Conservation (phyloP, 768 basidiomycete species). For the Hericium rajendrae region DNA sequence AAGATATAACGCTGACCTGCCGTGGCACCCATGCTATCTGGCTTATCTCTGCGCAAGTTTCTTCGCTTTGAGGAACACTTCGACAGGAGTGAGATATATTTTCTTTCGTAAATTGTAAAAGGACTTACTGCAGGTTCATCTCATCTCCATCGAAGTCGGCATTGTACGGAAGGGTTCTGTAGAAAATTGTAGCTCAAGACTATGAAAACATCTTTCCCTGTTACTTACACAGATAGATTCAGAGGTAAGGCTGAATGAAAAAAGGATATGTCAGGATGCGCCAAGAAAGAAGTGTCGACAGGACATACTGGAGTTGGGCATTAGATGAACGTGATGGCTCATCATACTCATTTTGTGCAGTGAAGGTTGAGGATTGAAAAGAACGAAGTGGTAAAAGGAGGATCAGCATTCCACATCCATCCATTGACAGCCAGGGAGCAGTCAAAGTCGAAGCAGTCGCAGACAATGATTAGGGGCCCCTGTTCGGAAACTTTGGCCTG, state of each 20-base stretch:
- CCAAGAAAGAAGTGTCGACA: neutral
- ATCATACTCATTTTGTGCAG: slow-evolving; percentile 99
- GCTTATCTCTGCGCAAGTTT: slow-evolving; percentile 92
- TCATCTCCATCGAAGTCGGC: slow-evolving; percentile 99
- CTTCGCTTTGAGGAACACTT: slow-evolving; percentile 96
- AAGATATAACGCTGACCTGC: slow-evolving; percentile 44
- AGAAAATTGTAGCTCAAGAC: slow-evolving; percentile 17
- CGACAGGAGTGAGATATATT: slow-evolving; percentile 2
- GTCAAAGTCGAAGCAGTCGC: slow-evolving; percentile 99
- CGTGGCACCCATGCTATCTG: slow-evolving; percentile 98
- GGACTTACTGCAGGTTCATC: slow-evolving; percentile 98
- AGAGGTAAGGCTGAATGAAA: slow-evolving; percentile 74
- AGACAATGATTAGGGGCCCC: slow-evolving; percentile 97
- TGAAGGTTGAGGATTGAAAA: slow-evolving; percentile 98
- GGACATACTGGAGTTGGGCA: slow-evolving; percentile 92
- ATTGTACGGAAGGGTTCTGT: slow-evolving; percentile 91
- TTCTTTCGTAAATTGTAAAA: neutral
- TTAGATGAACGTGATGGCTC: slow-evolving; percentile 93
- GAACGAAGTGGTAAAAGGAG: slow-evolving; percentile 51
- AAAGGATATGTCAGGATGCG: slow-evolving; percentile 2
- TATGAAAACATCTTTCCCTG: slow-evolving; percentile 12
- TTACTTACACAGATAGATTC: slow-evolving; percentile 90
- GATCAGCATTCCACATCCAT: too few relatives aligned
- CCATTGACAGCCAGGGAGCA: slow-evolving; percentile 92
- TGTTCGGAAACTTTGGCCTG: slow-evolving; percentile 95